Conservation (phyloP, 345 rosid species). For the Corchorus capsularis region DNA sequence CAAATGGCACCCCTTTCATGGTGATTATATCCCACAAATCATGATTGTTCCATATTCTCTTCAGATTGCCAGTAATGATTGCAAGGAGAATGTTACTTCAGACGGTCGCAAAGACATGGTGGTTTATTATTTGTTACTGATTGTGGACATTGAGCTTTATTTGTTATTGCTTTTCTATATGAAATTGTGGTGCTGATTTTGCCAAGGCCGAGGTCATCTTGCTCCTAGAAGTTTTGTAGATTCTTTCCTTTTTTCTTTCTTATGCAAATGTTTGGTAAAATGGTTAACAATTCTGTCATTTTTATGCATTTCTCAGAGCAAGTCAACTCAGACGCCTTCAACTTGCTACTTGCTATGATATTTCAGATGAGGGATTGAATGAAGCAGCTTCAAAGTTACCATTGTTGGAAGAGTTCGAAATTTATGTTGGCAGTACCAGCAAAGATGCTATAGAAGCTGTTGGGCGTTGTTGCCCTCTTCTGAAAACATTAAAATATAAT, state of each 20-base stretch:
- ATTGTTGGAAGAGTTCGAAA: slow-evolving; percentile 10
- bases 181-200: neutral
- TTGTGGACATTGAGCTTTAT: neutral
- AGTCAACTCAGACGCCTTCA: neutral
- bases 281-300: neutral
- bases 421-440: neutral
- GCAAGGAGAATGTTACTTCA: neutral
- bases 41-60: neutral
- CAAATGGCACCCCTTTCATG: too few species aligned
- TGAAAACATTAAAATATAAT: slow-evolving; percentile 45
- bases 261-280: neutral
- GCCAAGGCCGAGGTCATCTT: neutral
- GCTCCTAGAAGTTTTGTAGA: neutral
- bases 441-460: slow-evolving; percentile 5
- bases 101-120: neutral
- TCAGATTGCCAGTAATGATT: neutral
- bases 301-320: neutral
- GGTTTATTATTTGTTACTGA: neutral
- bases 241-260: neutral
- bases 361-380: slow-evolving; percentile 13
- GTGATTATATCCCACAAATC: too few species aligned
- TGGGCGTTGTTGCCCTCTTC: slow-evolving; percentile 43
- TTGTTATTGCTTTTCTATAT: neutral
- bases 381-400: slow-evolving; percentile 5
- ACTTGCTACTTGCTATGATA: neutral